Conservation (phyloP, 805 yeast species). For the Jamesozyma rosinii region DNA sequence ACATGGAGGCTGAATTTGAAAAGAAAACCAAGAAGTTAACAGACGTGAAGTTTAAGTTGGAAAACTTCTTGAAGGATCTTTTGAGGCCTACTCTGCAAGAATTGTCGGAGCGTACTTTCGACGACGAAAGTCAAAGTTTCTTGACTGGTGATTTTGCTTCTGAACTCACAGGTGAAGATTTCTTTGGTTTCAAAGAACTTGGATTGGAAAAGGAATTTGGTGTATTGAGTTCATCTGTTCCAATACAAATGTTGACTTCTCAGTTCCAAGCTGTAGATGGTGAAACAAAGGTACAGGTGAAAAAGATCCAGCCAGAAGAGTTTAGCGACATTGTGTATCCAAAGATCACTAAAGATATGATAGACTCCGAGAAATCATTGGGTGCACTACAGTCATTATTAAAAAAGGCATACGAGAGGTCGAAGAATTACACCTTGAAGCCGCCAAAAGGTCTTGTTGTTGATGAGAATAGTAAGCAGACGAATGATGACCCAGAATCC, state of each 20-base stretch:
- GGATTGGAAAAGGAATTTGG: constrained; percentile 92
- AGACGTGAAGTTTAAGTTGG: constrained; percentile 59
- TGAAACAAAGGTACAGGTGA: constrained; percentile 44
- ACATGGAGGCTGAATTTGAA: constrained; percentile 60
- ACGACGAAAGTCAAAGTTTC: constrained; percentile 88
- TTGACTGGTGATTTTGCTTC: constrained; percentile 89
- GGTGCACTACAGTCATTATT: constrained; percentile 47
- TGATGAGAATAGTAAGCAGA: constrained; percentile 26
- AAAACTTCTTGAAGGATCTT: constrained; percentile 64
- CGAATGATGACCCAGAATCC: constrained; percentile 19
- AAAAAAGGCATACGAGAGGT: constrained; percentile 33
- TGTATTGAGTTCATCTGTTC: constrained; percentile 73
- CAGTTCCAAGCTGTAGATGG: constrained; percentile 57
- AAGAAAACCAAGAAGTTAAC: constrained; percentile 60
- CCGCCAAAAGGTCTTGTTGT: constrained; percentile 30
- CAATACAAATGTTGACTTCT: constrained; percentile 63
- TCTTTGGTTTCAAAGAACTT: constrained; percentile 90
- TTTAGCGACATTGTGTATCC: constrained; percentile 48
- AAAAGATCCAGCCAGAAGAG: constrained; percentile 54
- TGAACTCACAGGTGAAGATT: constrained; percentile 86
- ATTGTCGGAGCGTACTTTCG: constrained; percentile 66
- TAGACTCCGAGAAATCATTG: constrained; percentile 44
- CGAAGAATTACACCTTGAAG: constrained; percentile 37
- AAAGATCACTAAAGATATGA: constrained; percentile 43
- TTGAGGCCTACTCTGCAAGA: constrained; percentile 73